phyloP scores from a whole-genome alignment of 2,329 filamentous ascomycete species.

The Arthrobotrys musiformis region DNA sequence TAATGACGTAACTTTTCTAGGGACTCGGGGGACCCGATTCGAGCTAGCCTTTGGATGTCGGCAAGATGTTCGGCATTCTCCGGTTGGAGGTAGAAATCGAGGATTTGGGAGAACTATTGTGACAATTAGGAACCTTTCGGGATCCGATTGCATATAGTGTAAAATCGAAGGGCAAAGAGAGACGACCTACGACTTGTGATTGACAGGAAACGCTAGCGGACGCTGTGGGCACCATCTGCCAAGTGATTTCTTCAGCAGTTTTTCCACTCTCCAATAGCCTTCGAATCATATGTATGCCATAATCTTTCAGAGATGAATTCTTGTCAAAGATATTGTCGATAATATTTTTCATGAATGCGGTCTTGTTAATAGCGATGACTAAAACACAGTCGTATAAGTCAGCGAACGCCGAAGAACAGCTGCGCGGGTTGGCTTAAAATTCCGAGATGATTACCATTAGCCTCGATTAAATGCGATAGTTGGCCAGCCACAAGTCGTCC shows the following conservation, averaged over 20 bases:
- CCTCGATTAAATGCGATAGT: constrained; percentile 72
- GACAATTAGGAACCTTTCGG: constrained; percentile 60
- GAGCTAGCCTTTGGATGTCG: constrained; percentile 72
- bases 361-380: constrained; percentile 62
- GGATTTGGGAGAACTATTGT: constrained; percentile 72
- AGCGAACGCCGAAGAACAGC: no score
- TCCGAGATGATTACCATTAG: constrained; percentile 67
- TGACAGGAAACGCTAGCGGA: constrained; percentile 76
- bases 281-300: constrained; percentile 74
- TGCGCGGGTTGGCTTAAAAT: no score
- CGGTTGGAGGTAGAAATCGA: constrained; percentile 77
- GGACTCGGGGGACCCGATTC: constrained; percentile 68
- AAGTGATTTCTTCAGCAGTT: constrained; percentile 74
- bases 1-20: constrained; percentile 76
- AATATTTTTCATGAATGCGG: constrained; percentile 69
- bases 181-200: constrained; percentile 67
- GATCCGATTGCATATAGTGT: constrained; percentile 60
- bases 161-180: not conserved
- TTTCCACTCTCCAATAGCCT: constrained; percentile 73
- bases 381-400: no score
- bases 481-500: constrained; percentile 70
- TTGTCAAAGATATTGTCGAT: constrained; percentile 63
- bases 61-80: constrained; percentile 69
- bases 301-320: constrained; percentile 69
- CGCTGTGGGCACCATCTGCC: constrained; percentile 76